These are phyloP conservation scores for Oryza officinalis DNA, from an alignment of 176 grass and related monocot species.

Conservation along the genomic window DNA sequence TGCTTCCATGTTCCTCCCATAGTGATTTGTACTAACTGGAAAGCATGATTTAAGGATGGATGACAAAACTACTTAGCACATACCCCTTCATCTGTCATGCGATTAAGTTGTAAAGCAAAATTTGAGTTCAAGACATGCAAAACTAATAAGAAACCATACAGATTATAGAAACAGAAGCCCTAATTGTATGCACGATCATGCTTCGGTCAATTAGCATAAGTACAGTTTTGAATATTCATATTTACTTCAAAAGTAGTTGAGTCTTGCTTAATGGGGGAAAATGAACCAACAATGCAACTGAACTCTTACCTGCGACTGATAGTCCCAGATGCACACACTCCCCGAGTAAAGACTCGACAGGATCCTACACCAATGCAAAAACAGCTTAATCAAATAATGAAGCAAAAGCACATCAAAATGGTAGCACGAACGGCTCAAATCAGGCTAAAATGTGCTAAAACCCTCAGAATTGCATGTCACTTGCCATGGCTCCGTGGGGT, in stretches of 20 bases:
- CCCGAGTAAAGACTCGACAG: conserved; percentile 91
- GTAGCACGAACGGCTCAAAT: background rate
- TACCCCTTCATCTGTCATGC: background rate
- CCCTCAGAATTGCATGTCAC: background rate
- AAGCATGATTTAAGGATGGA: background rate
- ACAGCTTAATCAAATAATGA: conserved; percentile 8
- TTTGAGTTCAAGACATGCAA: background rate
- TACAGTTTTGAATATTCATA: background rate
- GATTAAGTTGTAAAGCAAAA: background rate
- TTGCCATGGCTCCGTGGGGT: conserved; percentile 98
- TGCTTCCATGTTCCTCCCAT: no score
- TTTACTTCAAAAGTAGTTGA: background rate
- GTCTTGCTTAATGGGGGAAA: background rate
- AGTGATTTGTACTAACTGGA: no score
- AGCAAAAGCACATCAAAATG: conserved; percentile 11
- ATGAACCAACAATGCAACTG: background rate
- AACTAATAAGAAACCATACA: background rate
- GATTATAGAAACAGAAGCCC: background rate
- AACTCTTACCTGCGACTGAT: conserved; percentile 78
- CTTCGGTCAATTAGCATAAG: background rate
- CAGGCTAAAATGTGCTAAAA: conserved; percentile 21
- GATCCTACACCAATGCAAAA: conserved; percentile 70
- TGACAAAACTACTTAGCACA: background rate
- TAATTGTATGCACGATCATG: background rate
- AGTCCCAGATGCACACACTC: conserved; percentile 98